Conservation (phyloP, 305 asterid species). For the Coffea humblotiana region DNA sequence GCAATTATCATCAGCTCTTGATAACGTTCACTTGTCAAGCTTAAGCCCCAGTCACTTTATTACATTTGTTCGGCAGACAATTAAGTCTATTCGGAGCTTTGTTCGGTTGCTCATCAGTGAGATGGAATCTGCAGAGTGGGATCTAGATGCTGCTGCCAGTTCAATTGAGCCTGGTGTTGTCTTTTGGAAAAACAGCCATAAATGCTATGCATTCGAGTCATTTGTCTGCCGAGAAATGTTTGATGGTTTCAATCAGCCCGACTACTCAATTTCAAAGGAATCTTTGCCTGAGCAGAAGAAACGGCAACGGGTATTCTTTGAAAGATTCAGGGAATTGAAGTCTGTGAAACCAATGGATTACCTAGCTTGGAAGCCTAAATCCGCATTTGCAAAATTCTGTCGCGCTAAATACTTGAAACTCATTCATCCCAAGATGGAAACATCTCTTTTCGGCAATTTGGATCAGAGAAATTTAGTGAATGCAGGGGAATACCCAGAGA, state of each 20-base stretch:
- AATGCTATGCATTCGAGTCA: constrained; percentile 69
- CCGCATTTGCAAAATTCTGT: constrained; percentile 61
- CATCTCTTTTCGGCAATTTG: constrained; percentile 57
- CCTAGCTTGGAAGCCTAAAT: constrained; percentile 72
- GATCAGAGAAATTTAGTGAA: constrained; percentile 44
- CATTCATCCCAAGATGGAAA: constrained; percentile 69
- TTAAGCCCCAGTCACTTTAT: constrained; percentile 56
- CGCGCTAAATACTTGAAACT: constrained; percentile 50
- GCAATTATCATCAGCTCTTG: constrained; percentile 37
- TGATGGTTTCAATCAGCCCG: constrained; percentile 51
- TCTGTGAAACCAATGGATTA: constrained; percentile 52
- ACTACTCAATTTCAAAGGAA: constrained; percentile 37
- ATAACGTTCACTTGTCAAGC: constrained; percentile 37
- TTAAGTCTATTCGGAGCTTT: constrained; percentile 58
- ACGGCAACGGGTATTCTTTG: constrained; percentile 32
- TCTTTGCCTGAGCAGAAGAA: constrained; percentile 25
- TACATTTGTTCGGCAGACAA: constrained; percentile 37
- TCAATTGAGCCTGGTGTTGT: constrained; percentile 53
- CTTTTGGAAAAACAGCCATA: constrained; percentile 48
- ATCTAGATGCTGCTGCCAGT: constrained; percentile 60
- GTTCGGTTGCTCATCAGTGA: constrained; percentile 52
- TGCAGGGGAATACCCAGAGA: constrained; percentile 59
- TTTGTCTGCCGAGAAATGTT: constrained; percentile 72
- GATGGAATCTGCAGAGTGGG: constrained; percentile 74
- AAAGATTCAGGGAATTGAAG: constrained; percentile 54